Evolutionary conservation across 305 asterid genomes (phyloP).

Genomic region (Fraxinus paxiana): DNA sequence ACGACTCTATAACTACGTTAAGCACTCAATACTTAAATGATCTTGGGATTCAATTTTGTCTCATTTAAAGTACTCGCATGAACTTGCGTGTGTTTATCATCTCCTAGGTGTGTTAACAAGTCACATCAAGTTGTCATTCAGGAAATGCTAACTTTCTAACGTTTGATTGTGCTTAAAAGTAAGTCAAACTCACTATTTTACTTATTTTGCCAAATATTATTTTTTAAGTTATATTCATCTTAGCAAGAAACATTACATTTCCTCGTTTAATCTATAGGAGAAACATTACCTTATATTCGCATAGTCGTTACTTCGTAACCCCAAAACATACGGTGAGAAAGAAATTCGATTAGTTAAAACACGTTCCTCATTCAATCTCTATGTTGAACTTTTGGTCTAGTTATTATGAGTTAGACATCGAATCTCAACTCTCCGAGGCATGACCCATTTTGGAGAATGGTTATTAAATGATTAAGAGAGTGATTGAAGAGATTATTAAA

Average conservation of each 20-base stretch:
- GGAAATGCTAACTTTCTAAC: not conserved
- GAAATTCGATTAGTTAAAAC: not conserved
- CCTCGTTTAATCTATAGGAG: not conserved
- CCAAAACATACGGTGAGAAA: not conserved
- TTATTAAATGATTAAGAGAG: constrained; percentile 30
- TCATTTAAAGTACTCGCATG: not conserved
- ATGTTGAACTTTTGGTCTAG: not conserved
- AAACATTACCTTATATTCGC: not conserved
- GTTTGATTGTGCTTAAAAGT: not conserved
- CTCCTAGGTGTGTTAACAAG: not conserved
- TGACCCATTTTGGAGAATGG: constrained; percentile 21
- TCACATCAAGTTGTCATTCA: not conserved
- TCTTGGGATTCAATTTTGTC: not conserved
- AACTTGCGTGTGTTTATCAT: not conserved
- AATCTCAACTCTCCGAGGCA: not conserved
- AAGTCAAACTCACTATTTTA: not conserved
- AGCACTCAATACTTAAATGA: not conserved
- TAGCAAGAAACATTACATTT: not conserved
- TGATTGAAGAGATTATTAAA: constrained; percentile 27
- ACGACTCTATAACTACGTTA: not conserved
- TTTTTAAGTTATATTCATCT: not conserved
- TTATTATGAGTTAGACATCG: not conserved
- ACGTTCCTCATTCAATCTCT: not conserved
- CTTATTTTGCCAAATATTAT: not conserved
- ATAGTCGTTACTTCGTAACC: not conserved